These are phyloP conservation scores for Nicotiana knightiana DNA, from an alignment of 257 asterid species.

Conservation along the genomic window DNA sequence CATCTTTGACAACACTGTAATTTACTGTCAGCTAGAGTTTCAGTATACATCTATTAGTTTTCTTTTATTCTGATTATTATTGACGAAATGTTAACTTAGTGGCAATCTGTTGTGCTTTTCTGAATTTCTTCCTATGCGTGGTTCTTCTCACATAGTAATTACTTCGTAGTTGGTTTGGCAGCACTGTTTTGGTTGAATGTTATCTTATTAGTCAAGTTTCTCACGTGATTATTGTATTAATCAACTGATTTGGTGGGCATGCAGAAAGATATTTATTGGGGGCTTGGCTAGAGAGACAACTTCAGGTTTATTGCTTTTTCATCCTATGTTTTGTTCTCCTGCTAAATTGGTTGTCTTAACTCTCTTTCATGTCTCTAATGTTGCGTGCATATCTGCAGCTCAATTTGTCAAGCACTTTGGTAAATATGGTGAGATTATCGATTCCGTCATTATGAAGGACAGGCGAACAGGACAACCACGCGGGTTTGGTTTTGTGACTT, in stretches of 20 bases:
- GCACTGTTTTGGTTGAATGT: neutral
- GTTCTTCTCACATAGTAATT: neutral
- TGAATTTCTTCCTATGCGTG: neutral
- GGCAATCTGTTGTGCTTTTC: neutral
- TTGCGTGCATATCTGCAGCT: neutral
- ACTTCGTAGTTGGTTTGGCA: neutral
- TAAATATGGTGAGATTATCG: conserved; percentile 55
- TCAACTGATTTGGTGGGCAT: conserved; percentile 9
- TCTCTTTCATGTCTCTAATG: neutral
- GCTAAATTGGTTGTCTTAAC: neutral
- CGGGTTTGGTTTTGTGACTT: conserved; percentile 57
- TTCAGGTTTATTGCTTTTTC: conserved; percentile 26
- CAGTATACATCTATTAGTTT: neutral
- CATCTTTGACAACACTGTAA: neutral
- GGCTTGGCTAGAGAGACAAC: conserved; percentile 62
- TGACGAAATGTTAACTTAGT: neutral
- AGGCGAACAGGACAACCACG: conserved; percentile 52
- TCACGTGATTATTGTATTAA: neutral
- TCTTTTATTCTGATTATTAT: neutral
- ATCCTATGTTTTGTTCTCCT: neutral
- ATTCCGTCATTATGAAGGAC: conserved; percentile 62
- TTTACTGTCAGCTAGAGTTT: neutral
- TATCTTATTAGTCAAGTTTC: neutral
- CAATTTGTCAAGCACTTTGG: conserved; percentile 54
- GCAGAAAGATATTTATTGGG: conserved; percentile 55